A percentile compares a stretch with the other conserved stretches of the same genome.
These are phyloP conservation scores for Porogramme epimiltina DNA, from an alignment of 1,284 basidiomycete species.

Conservation along the genomic window DNA sequence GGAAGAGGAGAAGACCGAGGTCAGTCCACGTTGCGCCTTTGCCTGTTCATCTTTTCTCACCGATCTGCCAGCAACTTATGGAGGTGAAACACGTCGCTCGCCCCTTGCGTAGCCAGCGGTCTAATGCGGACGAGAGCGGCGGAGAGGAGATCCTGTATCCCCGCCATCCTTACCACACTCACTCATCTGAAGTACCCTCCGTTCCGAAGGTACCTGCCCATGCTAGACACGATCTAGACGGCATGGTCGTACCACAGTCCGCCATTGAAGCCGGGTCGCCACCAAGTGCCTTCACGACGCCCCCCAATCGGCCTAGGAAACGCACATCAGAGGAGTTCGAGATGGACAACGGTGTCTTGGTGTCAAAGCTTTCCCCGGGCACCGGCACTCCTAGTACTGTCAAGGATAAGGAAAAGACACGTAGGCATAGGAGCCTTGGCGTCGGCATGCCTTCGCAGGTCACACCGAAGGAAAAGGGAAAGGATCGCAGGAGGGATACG, in stretches of 20 bases:
- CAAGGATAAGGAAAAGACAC: slow-evolving; percentile 56
- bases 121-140: slow-evolving; percentile 76
- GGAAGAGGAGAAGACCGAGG: slow-evolving; percentile 56
- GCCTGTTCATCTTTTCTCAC: background rate
- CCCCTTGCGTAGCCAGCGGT: slow-evolving; percentile 56
- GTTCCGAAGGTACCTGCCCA: slow-evolving; percentile 16
- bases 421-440: slow-evolving; percentile 76
- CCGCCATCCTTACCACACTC: slow-evolving; percentile 47
- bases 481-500: slow-evolving; percentile 70
- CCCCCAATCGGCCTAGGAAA: slow-evolving; percentile 64
- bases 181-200: slow-evolving; percentile 26
- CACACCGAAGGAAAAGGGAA: slow-evolving; percentile 48
- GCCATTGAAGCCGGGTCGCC: slow-evolving; percentile 35
- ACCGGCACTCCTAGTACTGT: slow-evolving; percentile 31
- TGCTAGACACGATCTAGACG: slow-evolving; percentile 2
- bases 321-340: slow-evolving; percentile 83
- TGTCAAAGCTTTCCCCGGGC: slow-evolving; percentile 45
- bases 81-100: slow-evolving; percentile 47
- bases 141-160: slow-evolving; percentile 84
- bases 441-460: slow-evolving; percentile 45
- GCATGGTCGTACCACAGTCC: slow-evolving; percentile 1
- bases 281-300: slow-evolving; percentile 62
- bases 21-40: slow-evolving; percentile 30
- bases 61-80: slow-evolving; percentile 27
- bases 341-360: slow-evolving; percentile 66